Evolutionary conservation across 768 basidiomycete species (phyloP), one percentile per base, ranked within the genome.

Genomic region (Leucosporidium yakuticum): DNA sequence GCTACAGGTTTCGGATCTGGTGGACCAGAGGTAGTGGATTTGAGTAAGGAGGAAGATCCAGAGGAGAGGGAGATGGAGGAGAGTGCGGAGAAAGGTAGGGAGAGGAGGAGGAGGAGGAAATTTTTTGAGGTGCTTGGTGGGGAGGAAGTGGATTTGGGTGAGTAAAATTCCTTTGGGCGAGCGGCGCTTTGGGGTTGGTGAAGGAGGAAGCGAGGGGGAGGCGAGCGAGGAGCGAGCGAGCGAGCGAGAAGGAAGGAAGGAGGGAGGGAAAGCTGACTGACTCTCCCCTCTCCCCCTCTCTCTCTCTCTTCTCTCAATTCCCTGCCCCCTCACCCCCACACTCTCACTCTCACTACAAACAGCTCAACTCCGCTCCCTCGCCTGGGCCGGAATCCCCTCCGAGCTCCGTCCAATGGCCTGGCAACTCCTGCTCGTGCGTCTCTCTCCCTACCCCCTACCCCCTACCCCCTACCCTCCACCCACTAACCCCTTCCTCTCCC

Each of bases 341-440:
- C n/a, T n/a, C n/a, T n/a, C n/a, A n/a, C n/a, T n/a, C n/a, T n/a
- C n/a, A n/a, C n/a, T n/a, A n/a, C n/a, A n/a, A 12, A 20, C 71
- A 89, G 90, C 85, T 25, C 90, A 91, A 77, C 82, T 99, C 69
- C 84, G 93, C 58, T 92, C 91, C 76, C 84, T 96, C 58, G 88
- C 93, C 25, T 99, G 96, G 96, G 88, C 88, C 60, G 96, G 96
- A 29, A 89, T 97, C 31, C 95, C 96, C 0, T 77, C 79, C 64
- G 90, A 93, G 74, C 81, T 99, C 32, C 84, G 96, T 50, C 91
- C 92, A 0, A 84, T 96, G 76, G 89, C 88, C 31, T 99, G 96
- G 96, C 92, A 92, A 76, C 82, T 97, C 58, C 83, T 99, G 39
- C 85, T 98, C 49, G 93, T 95, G 76, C 73, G 89, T 82, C 31